Percentiles rank a stretch among this genome's conserved stretches.
phyloP scores from a whole-genome alignment of 257 asterid genomes.

The Lithospermum erythrorhizon region DNA sequence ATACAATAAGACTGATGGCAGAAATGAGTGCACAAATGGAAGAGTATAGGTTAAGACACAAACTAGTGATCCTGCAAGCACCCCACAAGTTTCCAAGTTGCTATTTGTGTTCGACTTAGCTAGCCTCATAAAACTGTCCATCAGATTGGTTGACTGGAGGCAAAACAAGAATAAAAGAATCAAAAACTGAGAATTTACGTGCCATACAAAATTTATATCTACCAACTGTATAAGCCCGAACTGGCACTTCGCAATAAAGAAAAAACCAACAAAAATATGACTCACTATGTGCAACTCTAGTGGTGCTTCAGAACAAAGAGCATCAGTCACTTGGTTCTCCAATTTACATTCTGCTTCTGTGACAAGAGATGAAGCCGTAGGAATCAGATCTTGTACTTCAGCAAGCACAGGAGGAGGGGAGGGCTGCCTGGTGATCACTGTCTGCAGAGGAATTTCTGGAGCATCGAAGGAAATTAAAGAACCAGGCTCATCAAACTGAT shows the following conservation, averaged over 20 bases:
- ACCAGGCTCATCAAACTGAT: conserved; percentile 40
- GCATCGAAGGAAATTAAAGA: conserved; percentile 74
- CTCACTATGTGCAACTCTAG: conserved; percentile 84
- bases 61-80: conserved; percentile 94
- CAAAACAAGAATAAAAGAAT: conserved; percentile 8
- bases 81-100: conserved; percentile 89
- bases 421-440: conserved; percentile 58
- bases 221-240: not conserved
- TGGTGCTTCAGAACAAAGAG: conserved; percentile 64
- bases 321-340: conserved; percentile 35
- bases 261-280: not conserved
- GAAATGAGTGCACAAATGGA: not conserved
- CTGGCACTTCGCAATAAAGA: conserved; percentile 4
- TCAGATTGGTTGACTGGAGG: conserved; percentile 65
- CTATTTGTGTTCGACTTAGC: conserved; percentile 81
- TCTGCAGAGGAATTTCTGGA: conserved; percentile 34
- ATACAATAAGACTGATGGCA: conserved; percentile 5
- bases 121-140: conserved; percentile 85
- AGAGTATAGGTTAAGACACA: conserved; percentile 18
- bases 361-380: conserved; percentile 27
- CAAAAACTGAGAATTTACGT: conserved; percentile 1
- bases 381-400: conserved; percentile 75
- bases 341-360: conserved; percentile 31
- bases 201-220: not conserved
- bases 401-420: conserved; percentile 81